These are phyloP conservation scores for Colletotrichum sp. DNA, from an alignment of 2,329 filamentous ascomycete species.

Conservation along the genomic window DNA sequence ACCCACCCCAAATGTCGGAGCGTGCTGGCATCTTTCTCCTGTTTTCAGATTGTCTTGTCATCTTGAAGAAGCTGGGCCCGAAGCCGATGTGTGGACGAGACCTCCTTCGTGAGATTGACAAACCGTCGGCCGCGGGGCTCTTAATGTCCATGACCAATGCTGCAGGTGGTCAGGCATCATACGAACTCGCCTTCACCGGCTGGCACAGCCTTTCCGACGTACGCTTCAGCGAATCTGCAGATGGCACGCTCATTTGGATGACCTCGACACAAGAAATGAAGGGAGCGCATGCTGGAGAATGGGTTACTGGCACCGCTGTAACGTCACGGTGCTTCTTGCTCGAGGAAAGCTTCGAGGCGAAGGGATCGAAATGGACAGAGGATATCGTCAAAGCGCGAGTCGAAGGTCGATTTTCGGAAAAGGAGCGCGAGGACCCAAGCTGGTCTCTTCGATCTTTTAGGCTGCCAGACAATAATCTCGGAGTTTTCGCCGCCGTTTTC, in stretches of 20 bases:
- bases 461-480: conserved; percentile 64
- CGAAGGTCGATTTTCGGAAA: conserved; percentile 82
- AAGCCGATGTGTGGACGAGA: conserved; percentile 74
- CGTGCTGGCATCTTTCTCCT: conserved; percentile 77
- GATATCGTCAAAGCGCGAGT: conserved; percentile 87
- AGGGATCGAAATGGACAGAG: conserved; percentile 77
- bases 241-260: conserved; percentile 71
- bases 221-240: conserved; percentile 73
- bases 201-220: conserved; percentile 73
- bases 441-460: conserved; percentile 80
- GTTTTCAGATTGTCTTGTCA: conserved; percentile 81
- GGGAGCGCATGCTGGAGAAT: conserved; percentile 54
- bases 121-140: conserved; percentile 69
- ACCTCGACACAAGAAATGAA: conserved; percentile 67
- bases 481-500: conserved; percentile 71
- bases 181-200: conserved; percentile 78
- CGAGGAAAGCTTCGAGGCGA: conserved; percentile 78
- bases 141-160: conserved; percentile 69
- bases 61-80: conserved; percentile 73
- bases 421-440: conserved; percentile 78
- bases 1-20: conserved; percentile 45
- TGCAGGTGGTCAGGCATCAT: conserved; percentile 63
- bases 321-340: conserved; percentile 74
- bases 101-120: conserved; percentile 84
- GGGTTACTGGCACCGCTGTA: conserved; percentile 52